Evolutionary conservation across 1,284 basidiomycete genomes (phyloP), one percentile per base, ranked within the genome.

Genomic region (Mycena sp.): DNA sequence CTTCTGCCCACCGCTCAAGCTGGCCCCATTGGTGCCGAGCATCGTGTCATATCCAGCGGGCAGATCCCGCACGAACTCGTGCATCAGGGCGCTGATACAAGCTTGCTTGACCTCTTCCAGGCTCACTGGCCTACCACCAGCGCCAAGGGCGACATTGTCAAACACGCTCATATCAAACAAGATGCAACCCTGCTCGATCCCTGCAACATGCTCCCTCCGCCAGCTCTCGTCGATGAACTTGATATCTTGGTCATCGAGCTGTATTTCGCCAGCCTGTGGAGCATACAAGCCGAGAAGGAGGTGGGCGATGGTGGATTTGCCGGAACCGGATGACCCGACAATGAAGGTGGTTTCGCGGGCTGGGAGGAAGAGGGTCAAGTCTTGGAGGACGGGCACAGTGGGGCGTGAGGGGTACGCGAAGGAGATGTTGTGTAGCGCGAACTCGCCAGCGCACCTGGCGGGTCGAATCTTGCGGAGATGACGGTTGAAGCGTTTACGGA

Each of bases 281-380:
- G 81, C 74, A 80, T 98, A 99, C 75, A 97, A 81, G 10, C 92
- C 85, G 23, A 96, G 82, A 0, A 99, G 83, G 2, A 98, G 84
- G 61, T 91, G 87, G 0, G 93, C 93, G 63, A 98, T 84, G 0
- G 95, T 98, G n/a, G 90, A 93, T 80, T 99, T 99, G 40, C 96
- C 96, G 1, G 90, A 93, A 2, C 96, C 96, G 2, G 92, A 95
- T 2, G 90, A 88, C 50, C 96, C 97, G 57, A 98, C 94, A 70
- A 99, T 90, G 78, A 95, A 98, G 0, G 96, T 98, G 21, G 85
- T 94, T 76, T 99, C 96, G 38, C 86, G 81, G 0, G 94, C 86
- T 1, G 95, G 92, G 49, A 99, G 85, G 82, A 86, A 93, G 65
- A 95, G 81, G 28, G 82, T 85, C 56, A 93, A 86, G 71, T 89